Conservation (phyloP, 139 green algal genomes). For the Gonium pectorale region DNA sequence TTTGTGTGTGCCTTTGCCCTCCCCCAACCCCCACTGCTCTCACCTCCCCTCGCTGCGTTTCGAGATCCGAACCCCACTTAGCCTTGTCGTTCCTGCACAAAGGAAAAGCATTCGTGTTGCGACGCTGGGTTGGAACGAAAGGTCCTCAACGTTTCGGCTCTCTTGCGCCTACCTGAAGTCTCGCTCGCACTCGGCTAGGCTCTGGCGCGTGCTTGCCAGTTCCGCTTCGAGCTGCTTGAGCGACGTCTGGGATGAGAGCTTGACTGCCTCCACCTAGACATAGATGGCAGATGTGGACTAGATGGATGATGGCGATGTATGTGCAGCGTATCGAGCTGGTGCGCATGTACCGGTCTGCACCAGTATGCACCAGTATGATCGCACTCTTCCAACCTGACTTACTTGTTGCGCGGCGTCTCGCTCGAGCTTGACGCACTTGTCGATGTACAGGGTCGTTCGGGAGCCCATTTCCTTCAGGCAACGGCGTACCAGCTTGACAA, state of each 20-base stretch:
- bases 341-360: too few relatives aligned
- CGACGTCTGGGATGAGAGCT: slow-evolving; percentile 68
- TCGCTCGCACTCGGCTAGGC: slow-evolving; percentile 46
- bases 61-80: slow-evolving; percentile 54
- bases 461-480: slow-evolving; percentile 72
- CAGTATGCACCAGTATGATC: background rate
- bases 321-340: too few relatives aligned
- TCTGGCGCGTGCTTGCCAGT: slow-evolving; percentile 67
- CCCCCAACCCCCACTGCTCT: too few relatives aligned
- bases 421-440: slow-evolving; percentile 70
- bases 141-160: background rate
- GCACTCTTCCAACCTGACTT: background rate
- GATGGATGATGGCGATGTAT: background rate
- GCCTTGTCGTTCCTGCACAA: slow-evolving; percentile 55
- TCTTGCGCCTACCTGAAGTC: slow-evolving; percentile 24
- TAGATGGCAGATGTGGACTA: background rate
- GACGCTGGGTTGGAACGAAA: background rate
- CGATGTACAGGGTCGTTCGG: slow-evolving; percentile 65
- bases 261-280: slow-evolving; percentile 74
- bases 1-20: too few relatives aligned
- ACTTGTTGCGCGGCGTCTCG: slow-evolving; percentile 68
- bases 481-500: slow-evolving; percentile 84
- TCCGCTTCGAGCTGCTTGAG: slow-evolving; percentile 72
- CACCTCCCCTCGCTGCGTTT: slow-evolving; percentile 38
- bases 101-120: background rate